Percentiles rank a stretch among this genome's conserved stretches.
These are phyloP conservation scores for Neopestalotiopsis rosae DNA, from an alignment of 2,329 filamentous ascomycete genomes.

Conservation along the genomic window DNA sequence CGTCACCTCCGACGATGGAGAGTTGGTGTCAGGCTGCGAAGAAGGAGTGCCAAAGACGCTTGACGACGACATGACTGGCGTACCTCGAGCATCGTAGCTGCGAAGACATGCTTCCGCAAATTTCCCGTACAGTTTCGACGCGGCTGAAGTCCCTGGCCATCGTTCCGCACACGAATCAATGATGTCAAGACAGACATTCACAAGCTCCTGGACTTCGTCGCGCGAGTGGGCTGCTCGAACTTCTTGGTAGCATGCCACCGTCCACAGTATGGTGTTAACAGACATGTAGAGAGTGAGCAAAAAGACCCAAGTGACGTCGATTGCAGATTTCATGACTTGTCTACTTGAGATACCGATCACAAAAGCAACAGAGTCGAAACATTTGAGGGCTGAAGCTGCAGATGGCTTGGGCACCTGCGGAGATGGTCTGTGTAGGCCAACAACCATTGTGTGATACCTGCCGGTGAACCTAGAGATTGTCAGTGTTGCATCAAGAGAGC, in stretches of 20 bases:
- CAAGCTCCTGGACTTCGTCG: constrained; percentile 77
- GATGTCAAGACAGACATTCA: constrained; percentile 77
- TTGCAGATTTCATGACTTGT: constrained; percentile 75
- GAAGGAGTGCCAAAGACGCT: constrained; percentile 50
- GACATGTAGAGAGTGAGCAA: constrained; percentile 89
- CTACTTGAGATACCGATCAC: constrained; percentile 82
- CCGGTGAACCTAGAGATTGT: constrained; percentile 59
- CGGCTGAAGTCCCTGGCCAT: constrained; percentile 89
- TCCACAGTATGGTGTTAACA: constrained; percentile 91
- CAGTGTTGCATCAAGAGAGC: background rate
- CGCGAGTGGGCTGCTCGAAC: constrained; percentile 75
- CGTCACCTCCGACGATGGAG: constrained; percentile 50
- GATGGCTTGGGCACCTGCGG: constrained; percentile 91
- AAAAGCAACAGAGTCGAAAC: constrained; percentile 81
- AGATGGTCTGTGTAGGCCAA: constrained; percentile 87
- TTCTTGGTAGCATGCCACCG: constrained; percentile 78
- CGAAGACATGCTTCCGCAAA: constrained; percentile 86
- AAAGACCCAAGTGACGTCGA: constrained; percentile 95
- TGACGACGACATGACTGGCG: constrained; percentile 37
- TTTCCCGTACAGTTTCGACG: constrained; percentile 84
- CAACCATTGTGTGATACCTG: constrained; percentile 84
- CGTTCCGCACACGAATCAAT: constrained; percentile 81
- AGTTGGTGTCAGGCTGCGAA: constrained; percentile 54
- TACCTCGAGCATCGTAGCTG: constrained; percentile 74
- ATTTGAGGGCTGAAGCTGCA: constrained; percentile 75